Evolutionary conservation across 208 protist species (phyloP), one percentile per base, ranked within the genome.

Genomic region (Acanthamoeba triangularis): DNA sequence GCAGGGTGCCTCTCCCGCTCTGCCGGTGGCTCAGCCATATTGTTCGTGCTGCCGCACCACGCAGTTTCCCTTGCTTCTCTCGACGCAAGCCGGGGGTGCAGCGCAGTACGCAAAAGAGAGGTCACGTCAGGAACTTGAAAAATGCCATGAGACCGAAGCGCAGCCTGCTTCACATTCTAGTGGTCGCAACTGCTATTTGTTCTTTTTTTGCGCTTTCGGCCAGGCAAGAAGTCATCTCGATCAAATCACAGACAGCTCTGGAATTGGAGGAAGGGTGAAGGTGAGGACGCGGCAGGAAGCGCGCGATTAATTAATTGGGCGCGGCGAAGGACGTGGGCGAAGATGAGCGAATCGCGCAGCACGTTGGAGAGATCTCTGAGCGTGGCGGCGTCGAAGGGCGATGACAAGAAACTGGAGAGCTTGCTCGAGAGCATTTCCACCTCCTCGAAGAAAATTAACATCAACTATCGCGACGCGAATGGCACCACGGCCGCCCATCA

Each of bases 311-410:
- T 54, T 54, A 54, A 41, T n/a, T n/a, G 37, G 37, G 49, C 7
- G 49, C 6, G 49, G 13, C 49, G 49, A 54, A 18, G 49, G 49
- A 6, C 49, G 49, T 54, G 49, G 2, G 49, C 49, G 23, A 65
- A 65, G 59, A 65, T 65, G 59, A 65, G 59, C 23, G 59, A 65
- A 18, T 23, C 59, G 14, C 59, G 59, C 59, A 65, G 67, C 67
- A 76, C 33, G 23, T 44, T 76, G 67, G 67, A 76, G 67, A 76
- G 67, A 76, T 76, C 67, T 76, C 67, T 76, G 10, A 76, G 67
- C 30, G 67, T 76, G 67, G 67, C 67, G 33, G 67, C 67, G 28
- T 76, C 67, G n/a, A 76, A 76, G 67, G 67, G 67, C 0, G 67
- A 76, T 23, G 67, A 76, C 28, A 13, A 20, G 2, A 76, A 76